Base-by-base conservation (phyloP, 768 basidiomycete genomes). In the Psilocybe tampanensis region DNA sequence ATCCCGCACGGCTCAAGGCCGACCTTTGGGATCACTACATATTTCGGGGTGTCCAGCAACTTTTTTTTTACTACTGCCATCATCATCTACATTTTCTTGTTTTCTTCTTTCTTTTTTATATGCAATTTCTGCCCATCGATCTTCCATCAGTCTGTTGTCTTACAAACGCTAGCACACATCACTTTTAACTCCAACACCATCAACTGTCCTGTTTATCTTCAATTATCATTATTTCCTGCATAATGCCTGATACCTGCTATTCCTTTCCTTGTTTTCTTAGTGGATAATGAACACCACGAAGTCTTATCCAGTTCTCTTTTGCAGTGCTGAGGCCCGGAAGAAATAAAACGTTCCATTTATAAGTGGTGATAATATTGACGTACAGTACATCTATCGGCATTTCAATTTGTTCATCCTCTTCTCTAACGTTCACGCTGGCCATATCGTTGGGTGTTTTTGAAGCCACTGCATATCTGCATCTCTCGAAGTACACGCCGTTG, bases 1-100 rank as follows among this genome's bases (percentile, higher is more conserved):
- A n/a, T 32, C 9, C 9, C 29, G 4, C 29, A 47, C 54, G 64
- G 67, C 67, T 68, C 58, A 66, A 63, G 67, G 65, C 65, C 56
- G 61, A 61, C 60, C 39, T 59, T 39, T 42, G 48, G 56, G 50
- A 19, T 52, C 43, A 45, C 59, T 50, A 49, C 47, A 55, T 62
- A 29, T 55, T 55, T 55, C 54, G 54, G 54, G 57, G 60, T 52
- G 36, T 26, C 52, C 47, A 41, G 34, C 47, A 44, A 47, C 47
- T 47, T 44, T 21, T 32, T 47, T 36, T 36, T 49, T 45, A 26
- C 15, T 32, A 47, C 44, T 54, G 52, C 49, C 44, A 39, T 57
- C 48, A 47, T 39, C 52, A 54, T 42, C 55, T 55, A 57, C 47
- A 50, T 49, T 56, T 61, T 41, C 54, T 59, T 58, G 47, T 55